A percentile compares a stretch with the other conserved stretches of the same genome.
Evolutionary conservation across 2,329 filamentous ascomycete species (phyloP).

Genomic region (Aspergillus sp.): DNA sequence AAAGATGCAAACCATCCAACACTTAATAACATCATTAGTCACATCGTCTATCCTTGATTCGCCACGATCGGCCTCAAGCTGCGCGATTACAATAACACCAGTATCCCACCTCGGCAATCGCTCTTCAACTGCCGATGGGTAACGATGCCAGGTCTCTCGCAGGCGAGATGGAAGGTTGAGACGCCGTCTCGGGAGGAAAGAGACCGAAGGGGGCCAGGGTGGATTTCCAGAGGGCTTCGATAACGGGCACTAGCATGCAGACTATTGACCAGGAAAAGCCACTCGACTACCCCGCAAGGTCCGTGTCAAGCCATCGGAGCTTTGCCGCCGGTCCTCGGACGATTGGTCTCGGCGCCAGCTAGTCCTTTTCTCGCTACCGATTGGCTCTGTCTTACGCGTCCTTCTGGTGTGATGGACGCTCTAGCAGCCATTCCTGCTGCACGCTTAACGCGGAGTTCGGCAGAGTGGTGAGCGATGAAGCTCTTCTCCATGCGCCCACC

Average conservation of each 20-base stretch:
- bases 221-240: background rate
- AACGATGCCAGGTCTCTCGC: too few relatives aligned
- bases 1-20: too few relatives aligned
- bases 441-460: background rate
- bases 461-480: background rate
- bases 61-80: too few relatives aligned
- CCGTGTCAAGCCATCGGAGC: background rate
- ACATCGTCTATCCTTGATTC: too few relatives aligned
- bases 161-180: background rate
- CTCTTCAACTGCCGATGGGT: too few relatives aligned
- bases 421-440: background rate
- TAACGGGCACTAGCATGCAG: background rate
- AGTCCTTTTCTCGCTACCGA: background rate
- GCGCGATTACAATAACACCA: too few relatives aligned
- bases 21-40: too few relatives aligned
- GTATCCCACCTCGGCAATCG: too few relatives aligned
- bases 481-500: background rate
- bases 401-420: background rate
- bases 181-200: background rate
- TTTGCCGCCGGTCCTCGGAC: background rate
- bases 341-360: background rate
- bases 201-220: background rate
- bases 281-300: background rate
- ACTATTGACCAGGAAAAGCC: background rate
- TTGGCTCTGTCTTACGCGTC: background rate